phyloP scores from a whole-genome alignment of 2,329 filamentous ascomycete species.

The Colletotrichum truncatum region DNA sequence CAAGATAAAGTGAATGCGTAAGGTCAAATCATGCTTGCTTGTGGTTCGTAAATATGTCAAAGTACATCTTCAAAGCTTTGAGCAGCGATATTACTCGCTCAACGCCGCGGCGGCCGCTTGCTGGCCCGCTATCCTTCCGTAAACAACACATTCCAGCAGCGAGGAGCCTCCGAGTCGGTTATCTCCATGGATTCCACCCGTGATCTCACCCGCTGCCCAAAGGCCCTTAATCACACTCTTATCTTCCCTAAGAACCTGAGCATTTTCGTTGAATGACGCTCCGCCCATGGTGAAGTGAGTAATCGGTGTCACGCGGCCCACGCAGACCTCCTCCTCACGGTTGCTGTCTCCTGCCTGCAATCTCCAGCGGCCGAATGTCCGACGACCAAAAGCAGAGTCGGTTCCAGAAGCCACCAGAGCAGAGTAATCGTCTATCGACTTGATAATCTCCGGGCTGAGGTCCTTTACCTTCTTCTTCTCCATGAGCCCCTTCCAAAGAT shows the following conservation, averaged over 20 bases:
- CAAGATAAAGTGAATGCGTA: too few relatives aligned
- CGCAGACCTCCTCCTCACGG: constrained; percentile 61
- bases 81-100: neutral
- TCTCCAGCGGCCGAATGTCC: constrained; percentile 64
- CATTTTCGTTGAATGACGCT: constrained; percentile 62
- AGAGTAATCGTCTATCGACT: constrained; percentile 59
- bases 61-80: neutral
- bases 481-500: constrained; percentile 69
- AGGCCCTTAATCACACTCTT: constrained; percentile 59
- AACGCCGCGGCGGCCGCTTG: constrained; percentile 47
- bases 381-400: constrained; percentile 57
- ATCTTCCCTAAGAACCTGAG: constrained; percentile 56
- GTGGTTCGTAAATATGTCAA: neutral
- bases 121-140: constrained; percentile 65
- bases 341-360: constrained; percentile 52
- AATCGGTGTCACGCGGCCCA: constrained; percentile 70
- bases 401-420: constrained; percentile 48
- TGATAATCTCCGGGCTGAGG: constrained; percentile 48
- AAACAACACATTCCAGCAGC: constrained; percentile 71
- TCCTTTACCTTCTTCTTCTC: constrained; percentile 63
- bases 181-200: constrained; percentile 70
- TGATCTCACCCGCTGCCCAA: constrained; percentile 72
- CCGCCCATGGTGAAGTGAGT: constrained; percentile 76
- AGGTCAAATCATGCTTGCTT: too few relatives aligned
- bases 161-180: constrained; percentile 71